Evolutionary conservation across 306 rosid species (phyloP), one percentile per base, ranked within the genome.

Genomic region (Casuarina glauca): DNA sequence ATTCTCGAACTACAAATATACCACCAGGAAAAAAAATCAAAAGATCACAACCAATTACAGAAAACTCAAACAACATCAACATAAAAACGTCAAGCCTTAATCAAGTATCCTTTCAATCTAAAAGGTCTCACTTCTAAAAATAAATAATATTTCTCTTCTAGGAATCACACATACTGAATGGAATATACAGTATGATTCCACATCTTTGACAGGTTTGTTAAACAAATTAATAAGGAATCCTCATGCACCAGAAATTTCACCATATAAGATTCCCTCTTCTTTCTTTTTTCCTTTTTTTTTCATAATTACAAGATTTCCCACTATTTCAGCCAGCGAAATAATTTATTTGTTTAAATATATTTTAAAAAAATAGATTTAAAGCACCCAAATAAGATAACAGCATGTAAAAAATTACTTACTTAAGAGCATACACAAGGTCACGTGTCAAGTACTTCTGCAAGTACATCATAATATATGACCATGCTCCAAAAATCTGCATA

Each of bases 381-480:
- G 64, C 9, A 26, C 64, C 9, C 0, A 69, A 20, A 69, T 60
- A 70, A 74, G 80, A 63, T 75, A 42, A 54, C 44, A 73, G 4
- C 20, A 41, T 63, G 8, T 62, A 55, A 36, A 55, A 36, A 70
- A 77, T n/a, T 63, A 87, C 95, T 87, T 89, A 94, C 98, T 84
- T 90, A 74, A 94, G 92, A 81, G 92, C 80, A 73, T 80, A 73
- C 68, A 76, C 79, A 36, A 93, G 81, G 79, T 86, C 74, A 36
- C 81, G 83, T 69, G 76, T 74, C 42, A 94, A 88, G 85, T 94
- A 94, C 81, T 88, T 94, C 83, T 92, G 97, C 77, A 94, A 79
- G 78, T 88, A 68, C 97, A 91, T 89, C 98, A 91, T 89, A 79
- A 90, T 81, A 72, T 66, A 82, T 48, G 97, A 92, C 97, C 97